Conservation (phyloP, 2,329 filamentous ascomycete genomes). For the Aspergillus brasiliensis region DNA sequence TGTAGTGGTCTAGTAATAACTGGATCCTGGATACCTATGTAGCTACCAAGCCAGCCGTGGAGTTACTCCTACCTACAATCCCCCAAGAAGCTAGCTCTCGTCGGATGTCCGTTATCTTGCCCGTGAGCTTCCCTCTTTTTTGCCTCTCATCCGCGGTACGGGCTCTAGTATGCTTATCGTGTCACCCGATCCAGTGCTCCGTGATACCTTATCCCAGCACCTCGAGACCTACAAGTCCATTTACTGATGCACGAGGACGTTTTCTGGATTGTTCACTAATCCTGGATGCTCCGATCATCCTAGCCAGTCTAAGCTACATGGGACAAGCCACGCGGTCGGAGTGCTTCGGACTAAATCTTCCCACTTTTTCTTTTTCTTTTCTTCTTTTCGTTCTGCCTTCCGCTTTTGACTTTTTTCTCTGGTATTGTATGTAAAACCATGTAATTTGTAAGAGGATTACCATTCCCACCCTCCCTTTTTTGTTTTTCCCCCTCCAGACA, state of each 20-base stretch:
- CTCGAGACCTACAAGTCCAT: neutral
- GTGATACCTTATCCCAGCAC: constrained; percentile 7
- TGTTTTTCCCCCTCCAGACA: neutral
- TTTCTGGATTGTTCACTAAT: constrained; percentile 11
- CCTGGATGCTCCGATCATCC: constrained; percentile 2
- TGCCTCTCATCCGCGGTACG: neutral
- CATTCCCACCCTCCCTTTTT: neutral
- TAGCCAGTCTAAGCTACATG: neutral
- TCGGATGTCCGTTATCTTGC: neutral
- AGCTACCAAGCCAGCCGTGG: too few relatives aligned
- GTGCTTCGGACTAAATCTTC: neutral
- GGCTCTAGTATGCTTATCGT: constrained; percentile 5
- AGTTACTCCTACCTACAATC: too few relatives aligned
- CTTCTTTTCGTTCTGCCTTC: neutral
- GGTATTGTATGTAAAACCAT: neutral
- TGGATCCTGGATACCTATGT: neutral
- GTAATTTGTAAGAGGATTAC: constrained; percentile 1
- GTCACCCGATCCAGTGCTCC: neutral
- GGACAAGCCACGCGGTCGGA: constrained; percentile 3
- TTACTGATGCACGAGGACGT: neutral
- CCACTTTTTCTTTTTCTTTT: neutral
- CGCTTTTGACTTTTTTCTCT: neutral
- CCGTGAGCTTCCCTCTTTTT: neutral
- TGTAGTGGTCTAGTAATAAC: neutral
- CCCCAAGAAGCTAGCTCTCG: neutral